Evolutionary conservation across 495 filamentous ascomycete species (phyloP).

Genomic region (Articulospora tetracladia): DNA sequence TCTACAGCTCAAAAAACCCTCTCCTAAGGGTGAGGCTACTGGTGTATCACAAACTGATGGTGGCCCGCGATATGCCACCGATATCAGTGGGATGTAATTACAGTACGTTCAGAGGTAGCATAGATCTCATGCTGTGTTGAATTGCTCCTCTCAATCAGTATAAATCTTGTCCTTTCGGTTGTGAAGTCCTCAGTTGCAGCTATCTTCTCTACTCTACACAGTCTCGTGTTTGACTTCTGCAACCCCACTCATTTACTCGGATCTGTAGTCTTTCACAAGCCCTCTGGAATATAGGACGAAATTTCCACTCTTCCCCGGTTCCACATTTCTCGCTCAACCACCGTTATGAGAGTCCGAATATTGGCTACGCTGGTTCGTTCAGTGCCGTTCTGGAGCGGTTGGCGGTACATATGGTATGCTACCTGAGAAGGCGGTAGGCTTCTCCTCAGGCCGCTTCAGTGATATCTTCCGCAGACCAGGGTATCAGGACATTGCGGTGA

Average conservation of each 20-base stretch:
- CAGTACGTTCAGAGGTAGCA: background rate
- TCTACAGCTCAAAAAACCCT: no score
- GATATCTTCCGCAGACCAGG: constrained; percentile 36
- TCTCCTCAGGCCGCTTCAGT: constrained; percentile 43
- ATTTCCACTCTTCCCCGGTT: background rate
- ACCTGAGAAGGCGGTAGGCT: constrained; percentile 30
- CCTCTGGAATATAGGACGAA: no score
- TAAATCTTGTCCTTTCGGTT: no score
- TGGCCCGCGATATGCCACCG: background rate
- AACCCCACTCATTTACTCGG: no score
- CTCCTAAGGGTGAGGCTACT: background rate
- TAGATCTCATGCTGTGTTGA: background rate
- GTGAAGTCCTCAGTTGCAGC: no score
- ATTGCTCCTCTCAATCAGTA: no score
- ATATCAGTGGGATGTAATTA: background rate
- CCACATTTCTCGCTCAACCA: background rate
- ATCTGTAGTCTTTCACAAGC: no score
- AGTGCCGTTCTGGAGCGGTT: constrained; percentile 31
- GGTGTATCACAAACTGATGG: background rate
- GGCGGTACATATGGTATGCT: constrained; percentile 44
- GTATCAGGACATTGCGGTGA: constrained; percentile 32
- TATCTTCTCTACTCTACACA: no score
- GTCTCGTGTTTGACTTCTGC: no score
- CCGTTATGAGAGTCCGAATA: background rate
- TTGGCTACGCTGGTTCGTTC: background rate